These are phyloP conservation scores for Lactifluus pinguis DNA, from an alignment of 768 basidiomycete species.

Conservation along the genomic window DNA sequence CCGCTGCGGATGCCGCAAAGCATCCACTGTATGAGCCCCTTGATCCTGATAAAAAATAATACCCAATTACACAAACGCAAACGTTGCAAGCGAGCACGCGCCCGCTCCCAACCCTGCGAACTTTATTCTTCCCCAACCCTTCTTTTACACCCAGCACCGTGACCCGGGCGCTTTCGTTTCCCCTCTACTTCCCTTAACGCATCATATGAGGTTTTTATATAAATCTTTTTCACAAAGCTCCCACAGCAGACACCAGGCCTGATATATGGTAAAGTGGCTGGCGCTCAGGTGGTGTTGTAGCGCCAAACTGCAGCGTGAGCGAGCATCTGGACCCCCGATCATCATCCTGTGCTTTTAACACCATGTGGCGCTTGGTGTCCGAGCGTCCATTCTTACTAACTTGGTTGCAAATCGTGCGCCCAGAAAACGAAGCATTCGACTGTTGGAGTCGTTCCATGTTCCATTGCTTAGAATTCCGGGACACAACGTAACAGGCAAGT, in stretches of 20 bases:
- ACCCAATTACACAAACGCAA: background rate
- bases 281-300: background rate
- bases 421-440: background rate
- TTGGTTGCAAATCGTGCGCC: background rate
- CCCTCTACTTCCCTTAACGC: background rate
- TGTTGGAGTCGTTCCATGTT: background rate
- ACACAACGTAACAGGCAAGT: background rate
- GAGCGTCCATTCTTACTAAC: background rate
- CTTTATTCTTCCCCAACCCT: background rate
- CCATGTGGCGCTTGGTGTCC: background rate
- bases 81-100: constrained; percentile 6
- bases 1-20: background rate
- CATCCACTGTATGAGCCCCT: background rate
- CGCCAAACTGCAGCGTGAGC: background rate
- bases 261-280: background rate
- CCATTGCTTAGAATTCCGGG: background rate
- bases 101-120: background rate
- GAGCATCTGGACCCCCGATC: background rate
- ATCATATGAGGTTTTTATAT: background rate
- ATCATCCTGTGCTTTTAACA: background rate
- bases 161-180: background rate
- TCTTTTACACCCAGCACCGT: background rate
- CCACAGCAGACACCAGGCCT: background rate
- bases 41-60: background rate
- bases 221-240: background rate